Conservation (phyloP, 2,329 filamentous ascomycete genomes). For the Beauveria sp. region DNA sequence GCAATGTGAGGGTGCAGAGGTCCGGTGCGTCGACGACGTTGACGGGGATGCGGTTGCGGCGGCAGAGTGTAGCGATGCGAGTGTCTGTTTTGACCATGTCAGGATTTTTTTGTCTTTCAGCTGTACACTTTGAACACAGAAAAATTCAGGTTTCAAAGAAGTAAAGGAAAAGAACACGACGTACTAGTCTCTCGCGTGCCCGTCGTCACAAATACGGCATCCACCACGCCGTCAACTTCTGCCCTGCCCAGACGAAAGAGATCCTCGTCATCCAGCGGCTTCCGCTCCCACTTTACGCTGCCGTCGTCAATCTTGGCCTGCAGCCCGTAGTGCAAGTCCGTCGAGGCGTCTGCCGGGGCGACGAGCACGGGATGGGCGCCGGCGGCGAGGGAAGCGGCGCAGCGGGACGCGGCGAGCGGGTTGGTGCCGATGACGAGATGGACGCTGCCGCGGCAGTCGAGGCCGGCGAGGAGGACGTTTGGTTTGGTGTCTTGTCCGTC, state of each 20-base stretch:
- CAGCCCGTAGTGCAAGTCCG: constrained; percentile 49
- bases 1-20: constrained; percentile 82
- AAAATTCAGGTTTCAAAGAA: too few species aligned
- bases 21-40: constrained; percentile 85
- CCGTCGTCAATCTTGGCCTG: constrained; percentile 59
- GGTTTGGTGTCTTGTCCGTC: neutral
- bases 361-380: constrained; percentile 77
- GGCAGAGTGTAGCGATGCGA: constrained; percentile 68
- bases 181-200: constrained; percentile 38
- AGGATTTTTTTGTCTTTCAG: neutral
- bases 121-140: neutral
- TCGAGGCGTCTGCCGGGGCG: constrained; percentile 49
- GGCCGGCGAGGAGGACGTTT: constrained; percentile 60
- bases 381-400: constrained; percentile 68
- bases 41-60: constrained; percentile 74
- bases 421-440: constrained; percentile 85
- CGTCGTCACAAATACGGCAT: constrained; percentile 83
- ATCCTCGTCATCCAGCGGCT: constrained; percentile 62
- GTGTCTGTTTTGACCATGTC: constrained; percentile 18
- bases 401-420: constrained; percentile 78
- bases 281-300: constrained; percentile 57
- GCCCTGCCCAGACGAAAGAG: constrained; percentile 69
- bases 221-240: constrained; percentile 71
- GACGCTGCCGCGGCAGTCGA: constrained; percentile 61
- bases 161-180: neutral